Base-by-base conservation (phyloP, 2,329 filamentous ascomycete genomes). In the Thelonectria discophora region DNA sequence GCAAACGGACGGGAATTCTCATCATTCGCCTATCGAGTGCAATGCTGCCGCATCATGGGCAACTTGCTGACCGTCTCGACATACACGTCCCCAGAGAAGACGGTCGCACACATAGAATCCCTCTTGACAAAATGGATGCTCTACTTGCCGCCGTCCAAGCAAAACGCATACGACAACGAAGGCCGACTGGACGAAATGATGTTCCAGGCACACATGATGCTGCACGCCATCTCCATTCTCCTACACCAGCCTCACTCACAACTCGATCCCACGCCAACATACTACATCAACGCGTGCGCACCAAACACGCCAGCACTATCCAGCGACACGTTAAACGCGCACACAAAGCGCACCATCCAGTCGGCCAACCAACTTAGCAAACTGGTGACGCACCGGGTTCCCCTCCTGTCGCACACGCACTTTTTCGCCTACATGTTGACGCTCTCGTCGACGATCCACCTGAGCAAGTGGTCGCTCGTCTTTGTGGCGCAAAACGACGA, bases 151-250 rank as follows among this genome's bases (percentile, higher is more conserved):
- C 80, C 84, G 15, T 82, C 83, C 12, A 96, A 95, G 77, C 83
- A 84, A 58, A 86, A 91, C 62, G 83, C 91, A n/a, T 80, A 95
- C 55, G 85, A 87, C 62, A 84, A 85, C 63, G 86, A 90, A 66
- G 89, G 91, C 40, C 84, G 88, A 53, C 83, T 94, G 8, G 93
- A 97, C 75, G 92, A 96, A 76, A 90, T 97, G 84, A 88, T 97
- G 77, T 97, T 97, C 78, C 92, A 96, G 75, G 93, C 92, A 1
- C 89, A 91, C 65, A 94, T 95, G 87, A 91, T 96, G 69, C 82
- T 79, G 43, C 78, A 86, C 62, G 84, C 84, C 8, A 86, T 83
- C 65, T 83, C 88, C 2, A 92, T 94, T 68, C 86, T 93, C 69
- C 83, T 94, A 10, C 91, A 95, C 73, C 90, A 93, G 66, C 91